Conservation (phyloP, 225 moss, liverwort and hornwort genomes). For the Pseudisothecium myosuroides region DNA sequence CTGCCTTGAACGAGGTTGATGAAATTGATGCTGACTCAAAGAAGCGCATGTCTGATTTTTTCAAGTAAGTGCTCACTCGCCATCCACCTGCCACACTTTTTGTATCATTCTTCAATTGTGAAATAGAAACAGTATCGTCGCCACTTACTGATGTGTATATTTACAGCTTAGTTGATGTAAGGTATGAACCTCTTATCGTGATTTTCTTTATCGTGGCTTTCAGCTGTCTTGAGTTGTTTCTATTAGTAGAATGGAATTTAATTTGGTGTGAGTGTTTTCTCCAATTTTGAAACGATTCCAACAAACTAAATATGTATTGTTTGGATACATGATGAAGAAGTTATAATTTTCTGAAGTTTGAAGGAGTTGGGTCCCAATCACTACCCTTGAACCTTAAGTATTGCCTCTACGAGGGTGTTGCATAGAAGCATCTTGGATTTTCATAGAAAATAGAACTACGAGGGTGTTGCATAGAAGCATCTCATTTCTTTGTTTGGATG, state of each 20-base stretch:
- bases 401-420: background rate
- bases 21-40: slow-evolving; percentile 73
- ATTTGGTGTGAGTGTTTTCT: background rate
- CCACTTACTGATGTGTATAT: background rate
- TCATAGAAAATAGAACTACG: background rate
- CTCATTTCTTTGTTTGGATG: background rate
- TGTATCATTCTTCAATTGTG: background rate
- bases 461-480: background rate
- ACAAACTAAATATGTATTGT: background rate
- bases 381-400: background rate
- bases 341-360: background rate
- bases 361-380: background rate
- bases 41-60: slow-evolving; percentile 65
- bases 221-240: background rate
- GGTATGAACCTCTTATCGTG: background rate
- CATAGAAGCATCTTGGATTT: background rate
- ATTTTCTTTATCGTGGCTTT: background rate
- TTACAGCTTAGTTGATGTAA: background rate
- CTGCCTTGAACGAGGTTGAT: slow-evolving; percentile 44
- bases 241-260: background rate
- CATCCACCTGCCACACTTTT: background rate
- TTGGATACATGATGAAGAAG: background rate
- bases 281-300: background rate
- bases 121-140: background rate
- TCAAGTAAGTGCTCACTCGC: slow-evolving; percentile 36